Percentiles rank a stretch among this genome's conserved stretches.
Evolutionary conservation across 208 protist genomes (phyloP).

Genomic region (Vickermania ingenoplastis): DNA sequence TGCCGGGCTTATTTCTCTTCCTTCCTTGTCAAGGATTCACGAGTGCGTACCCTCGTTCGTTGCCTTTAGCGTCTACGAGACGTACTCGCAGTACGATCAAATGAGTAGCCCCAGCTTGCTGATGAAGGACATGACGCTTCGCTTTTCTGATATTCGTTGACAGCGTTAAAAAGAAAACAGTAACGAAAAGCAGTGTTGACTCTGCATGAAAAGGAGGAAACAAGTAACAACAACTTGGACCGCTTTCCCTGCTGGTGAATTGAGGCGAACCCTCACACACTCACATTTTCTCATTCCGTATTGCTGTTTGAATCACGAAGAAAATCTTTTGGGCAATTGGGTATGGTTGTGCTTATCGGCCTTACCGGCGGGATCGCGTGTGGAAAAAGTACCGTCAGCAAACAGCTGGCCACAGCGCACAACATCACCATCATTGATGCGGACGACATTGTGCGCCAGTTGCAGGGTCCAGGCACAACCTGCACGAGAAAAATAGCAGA

Average conservation of each 20-base stretch:
- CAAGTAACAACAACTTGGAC: neutral
- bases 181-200: too few species aligned
- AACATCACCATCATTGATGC: constrained; percentile 71
- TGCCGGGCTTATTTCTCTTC: constrained; percentile 71
- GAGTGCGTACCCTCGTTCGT: constrained; percentile 51
- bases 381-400: constrained; percentile 84
- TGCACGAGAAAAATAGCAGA: constrained; percentile 52
- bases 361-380: constrained; percentile 89
- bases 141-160: constrained; percentile 60
- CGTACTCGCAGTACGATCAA: constrained; percentile 82
- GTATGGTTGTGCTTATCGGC: constrained; percentile 70
- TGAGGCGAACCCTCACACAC: too few species aligned
- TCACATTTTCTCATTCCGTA: too few species aligned
- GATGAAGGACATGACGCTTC: constrained; percentile 74
- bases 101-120: constrained; percentile 71
- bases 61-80: constrained; percentile 87
- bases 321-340: too few species aligned
- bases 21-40: constrained; percentile 47
- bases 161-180: too few species aligned
- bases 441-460: constrained; percentile 63
- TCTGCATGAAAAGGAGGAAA: constrained; percentile 2
- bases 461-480: constrained; percentile 51
- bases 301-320: too few species aligned
- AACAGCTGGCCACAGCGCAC: constrained; percentile 31
- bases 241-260: too few species aligned